Base-by-base conservation (phyloP, 1,284 basidiomycete species). In the Laetiporus sulphureus region DNA sequence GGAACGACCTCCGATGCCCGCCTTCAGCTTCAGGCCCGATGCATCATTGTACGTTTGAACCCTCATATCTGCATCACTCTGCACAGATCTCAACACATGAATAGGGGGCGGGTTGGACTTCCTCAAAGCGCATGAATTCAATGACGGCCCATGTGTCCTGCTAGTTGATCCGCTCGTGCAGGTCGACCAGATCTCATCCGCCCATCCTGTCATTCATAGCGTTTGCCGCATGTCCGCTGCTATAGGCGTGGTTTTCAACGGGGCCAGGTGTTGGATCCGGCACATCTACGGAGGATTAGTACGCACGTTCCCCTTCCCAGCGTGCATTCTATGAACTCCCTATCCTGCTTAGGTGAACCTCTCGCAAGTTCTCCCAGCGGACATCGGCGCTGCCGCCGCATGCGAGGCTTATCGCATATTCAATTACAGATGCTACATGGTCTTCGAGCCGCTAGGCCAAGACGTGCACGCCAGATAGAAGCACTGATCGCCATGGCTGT, bases 401-500 rank as follows among this genome's bases (percentile, higher is more conserved):
- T 83, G 81, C 54, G 77, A 82, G 54, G 77, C 76, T 1, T 79
- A 78, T 59, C 69, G 77, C 16, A 69, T 67, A 31, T 81, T 76
- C 75, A 74, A 73, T 33, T 46, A 56, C 44, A 69, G 73, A 48
- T 72, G 77, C 42, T 66, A 59, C 34, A 8, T 13, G n/a, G 64
- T 80, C 30, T 72, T 75, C 48, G 71, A 75, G 44, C 73, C 75
- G 18, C 53, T 79, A 8, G 68, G 68, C 42, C 71, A 68, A 3
- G 73, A 79, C 45, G 55, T 61, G 73, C 74, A 46, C 62, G 74
- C 29, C 77, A 81, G 54, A 61, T 77, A 45, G 79, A 83, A 60
- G 75, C 68, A 12, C 62, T 83, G 12, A 72, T 77, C 38, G 80
- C 75, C 2, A 64, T 81, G 34, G 77, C 80, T 22, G 68, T 79